Evolutionary conservation across 2,329 filamentous ascomycete species (phyloP).

Genomic region (Colletotrichum echinochloae): DNA sequence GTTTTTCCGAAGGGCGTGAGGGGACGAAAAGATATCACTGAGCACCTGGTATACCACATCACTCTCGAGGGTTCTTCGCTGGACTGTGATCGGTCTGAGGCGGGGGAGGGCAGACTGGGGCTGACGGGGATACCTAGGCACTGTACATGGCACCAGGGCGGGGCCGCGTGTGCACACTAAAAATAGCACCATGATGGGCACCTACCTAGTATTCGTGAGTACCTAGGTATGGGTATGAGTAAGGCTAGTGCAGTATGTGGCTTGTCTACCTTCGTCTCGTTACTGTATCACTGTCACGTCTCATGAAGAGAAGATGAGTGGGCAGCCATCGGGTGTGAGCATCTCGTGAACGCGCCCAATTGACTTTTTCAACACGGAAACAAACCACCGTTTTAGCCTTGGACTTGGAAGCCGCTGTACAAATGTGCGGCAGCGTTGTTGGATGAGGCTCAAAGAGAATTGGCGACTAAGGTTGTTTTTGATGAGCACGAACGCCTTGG

Average conservation of each 20-base stretch:
- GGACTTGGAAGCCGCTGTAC: neutral
- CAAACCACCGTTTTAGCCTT: neutral
- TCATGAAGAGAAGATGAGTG: neutral
- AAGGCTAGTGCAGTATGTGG: constrained; percentile 24
- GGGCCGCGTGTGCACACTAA: constrained; percentile 10
- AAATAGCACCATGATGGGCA: constrained; percentile 21
- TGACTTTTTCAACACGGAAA: neutral
- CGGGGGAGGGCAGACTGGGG: neutral
- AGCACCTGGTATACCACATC: neutral
- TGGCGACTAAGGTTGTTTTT: neutral
- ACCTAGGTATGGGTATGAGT: neutral
- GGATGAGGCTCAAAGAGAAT: constrained; percentile 31
- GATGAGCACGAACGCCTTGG: constrained; percentile 18
- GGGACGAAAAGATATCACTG: neutral
- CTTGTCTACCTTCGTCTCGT: neutral
- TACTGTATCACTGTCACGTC: neutral
- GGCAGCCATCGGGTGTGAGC: neutral
- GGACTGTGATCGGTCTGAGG: neutral
- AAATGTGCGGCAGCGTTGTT: neutral
- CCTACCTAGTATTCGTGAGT: constrained; percentile 9
- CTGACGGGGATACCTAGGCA: neutral
- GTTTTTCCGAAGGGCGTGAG: neutral
- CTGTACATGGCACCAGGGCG: neutral
- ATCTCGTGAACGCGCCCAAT: neutral
- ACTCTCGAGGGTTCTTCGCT: neutral